phyloP scores from a whole-genome alignment of 208 protist species.

The Trypanosoma melophagium region DNA sequence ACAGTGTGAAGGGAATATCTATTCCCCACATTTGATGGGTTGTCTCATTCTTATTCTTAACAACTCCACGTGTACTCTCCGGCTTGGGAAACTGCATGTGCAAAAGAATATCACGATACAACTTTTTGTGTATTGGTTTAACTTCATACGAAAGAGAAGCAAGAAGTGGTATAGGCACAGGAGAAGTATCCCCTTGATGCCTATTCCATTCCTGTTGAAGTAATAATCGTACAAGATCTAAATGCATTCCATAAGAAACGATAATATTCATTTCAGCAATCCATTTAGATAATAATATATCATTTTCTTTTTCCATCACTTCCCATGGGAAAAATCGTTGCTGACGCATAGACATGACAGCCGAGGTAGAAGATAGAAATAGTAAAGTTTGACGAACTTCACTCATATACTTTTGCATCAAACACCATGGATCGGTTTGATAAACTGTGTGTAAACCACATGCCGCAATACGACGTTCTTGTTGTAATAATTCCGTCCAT shows the following conservation, averaged over 20 bases:
- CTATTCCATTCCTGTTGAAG: background rate
- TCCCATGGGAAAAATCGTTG: slow-evolving; percentile 13
- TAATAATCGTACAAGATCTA: slow-evolving; percentile 15
- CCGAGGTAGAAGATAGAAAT: slow-evolving; percentile 26
- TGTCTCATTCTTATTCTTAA: background rate
- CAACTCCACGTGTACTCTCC: background rate
- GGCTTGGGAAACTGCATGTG: slow-evolving; percentile 1
- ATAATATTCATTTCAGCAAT: background rate
- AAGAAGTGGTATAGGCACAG: too few relatives aligned
- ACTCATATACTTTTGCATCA: slow-evolving; percentile 11
- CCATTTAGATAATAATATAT: too few relatives aligned
- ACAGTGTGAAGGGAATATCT: slow-evolving; percentile 25
- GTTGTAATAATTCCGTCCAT: slow-evolving; percentile 22
- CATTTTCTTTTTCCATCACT: slow-evolving; percentile 4
- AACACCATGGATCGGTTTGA: slow-evolving; percentile 8
- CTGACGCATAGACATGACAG: slow-evolving; percentile 13
- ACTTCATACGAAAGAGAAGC: too few relatives aligned
- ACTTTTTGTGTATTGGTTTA: too few relatives aligned
- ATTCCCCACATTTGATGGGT: background rate
- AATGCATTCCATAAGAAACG: slow-evolving; percentile 21
- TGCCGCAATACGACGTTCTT: slow-evolving; percentile 22
- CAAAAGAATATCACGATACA: background rate
- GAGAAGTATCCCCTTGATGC: background rate
- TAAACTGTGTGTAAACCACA: background rate
- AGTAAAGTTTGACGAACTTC: slow-evolving; percentile 19